Conservation (phyloP, 805 yeast species). For the Lipomyces chichibuensis region DNA sequence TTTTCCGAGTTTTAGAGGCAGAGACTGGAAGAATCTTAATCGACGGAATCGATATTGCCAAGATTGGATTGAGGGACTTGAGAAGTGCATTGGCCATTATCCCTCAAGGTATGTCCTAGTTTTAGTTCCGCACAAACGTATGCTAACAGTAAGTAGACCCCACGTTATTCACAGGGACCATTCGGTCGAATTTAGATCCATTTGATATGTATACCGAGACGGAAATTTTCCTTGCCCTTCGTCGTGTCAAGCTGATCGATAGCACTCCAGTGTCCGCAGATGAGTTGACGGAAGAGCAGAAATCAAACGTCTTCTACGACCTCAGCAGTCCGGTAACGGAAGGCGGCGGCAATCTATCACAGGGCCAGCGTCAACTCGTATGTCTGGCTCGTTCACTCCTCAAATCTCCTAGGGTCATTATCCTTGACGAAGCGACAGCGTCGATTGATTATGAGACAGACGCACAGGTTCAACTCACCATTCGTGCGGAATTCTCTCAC, state of each 20-base stretch:
- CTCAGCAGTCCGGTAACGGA: constrained; percentile 61
- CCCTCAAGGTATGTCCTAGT: constrained; percentile 77
- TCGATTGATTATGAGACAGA: constrained; percentile 81
- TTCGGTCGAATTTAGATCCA: constrained; percentile 73
- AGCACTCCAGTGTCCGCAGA: constrained; percentile 5
- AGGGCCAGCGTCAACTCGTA: constrained; percentile 85
- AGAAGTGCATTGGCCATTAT: constrained; percentile 68
- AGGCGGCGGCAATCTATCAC: constrained; percentile 78
- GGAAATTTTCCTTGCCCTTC: constrained; percentile 42
- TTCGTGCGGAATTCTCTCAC: constrained; percentile 62
- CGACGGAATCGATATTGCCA: constrained; percentile 66
- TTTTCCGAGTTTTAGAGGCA: constrained; percentile 66
- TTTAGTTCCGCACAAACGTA: constrained; percentile 61
- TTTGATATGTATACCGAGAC: constrained; percentile 61
- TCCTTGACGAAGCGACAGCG: constrained; percentile 78
- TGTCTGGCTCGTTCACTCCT: constrained; percentile 80
- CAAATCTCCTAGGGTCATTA: constrained; percentile 67
- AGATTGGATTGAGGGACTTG: constrained; percentile 63
- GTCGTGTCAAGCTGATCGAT: constrained; percentile 24
- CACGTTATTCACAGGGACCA: constrained; percentile 69
- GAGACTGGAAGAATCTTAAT: constrained; percentile 59
- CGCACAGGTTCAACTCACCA: constrained; percentile 71
- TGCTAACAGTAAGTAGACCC: constrained; percentile 76
- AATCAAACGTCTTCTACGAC: constrained; percentile 51
- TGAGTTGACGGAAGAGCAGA: constrained; percentile 9